phyloP scores from a whole-genome alignment of 768 basidiomycete genomes.

The Termitomyces sp. region DNA sequence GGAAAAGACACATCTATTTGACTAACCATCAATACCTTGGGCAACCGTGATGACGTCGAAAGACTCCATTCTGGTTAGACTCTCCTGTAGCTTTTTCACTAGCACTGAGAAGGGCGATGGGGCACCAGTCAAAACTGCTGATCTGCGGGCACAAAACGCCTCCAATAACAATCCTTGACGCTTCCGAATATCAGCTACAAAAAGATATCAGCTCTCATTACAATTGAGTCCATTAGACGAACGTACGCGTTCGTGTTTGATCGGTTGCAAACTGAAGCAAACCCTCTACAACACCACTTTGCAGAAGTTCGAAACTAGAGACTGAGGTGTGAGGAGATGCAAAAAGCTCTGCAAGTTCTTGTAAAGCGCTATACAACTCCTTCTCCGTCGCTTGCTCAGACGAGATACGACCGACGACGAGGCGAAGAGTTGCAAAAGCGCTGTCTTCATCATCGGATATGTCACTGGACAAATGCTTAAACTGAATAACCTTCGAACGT shows the following conservation, averaged over 20 bases:
- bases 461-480: slow-evolving; percentile 65
- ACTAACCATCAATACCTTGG: slow-evolving; percentile 73
- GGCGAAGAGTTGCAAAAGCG: slow-evolving; percentile 56
- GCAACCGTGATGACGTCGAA: slow-evolving; percentile 93
- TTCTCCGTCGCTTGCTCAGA: slow-evolving; percentile 52
- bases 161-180: slow-evolving; percentile 80
- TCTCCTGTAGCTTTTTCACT: slow-evolving; percentile 95
- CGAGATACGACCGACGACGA: slow-evolving; percentile 61
- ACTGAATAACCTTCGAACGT: slow-evolving; percentile 84
- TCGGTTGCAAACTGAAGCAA: slow-evolving; percentile 79
- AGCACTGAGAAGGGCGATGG: slow-evolving; percentile 68
- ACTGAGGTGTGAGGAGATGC: slow-evolving; percentile 69
- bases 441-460: slow-evolving; percentile 53
- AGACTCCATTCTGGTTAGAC: slow-evolving; percentile 88
- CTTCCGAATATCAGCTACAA: slow-evolving; percentile 51
- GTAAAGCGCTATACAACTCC: slow-evolving; percentile 53
- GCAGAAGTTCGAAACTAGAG: slow-evolving; percentile 92
- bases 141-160: slow-evolving; percentile 57
- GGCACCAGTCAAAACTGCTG: slow-evolving; percentile 32
- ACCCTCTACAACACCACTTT: slow-evolving; percentile 89
- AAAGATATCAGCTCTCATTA: slow-evolving; percentile 1
- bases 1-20: not conserved
- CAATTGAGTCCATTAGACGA: not conserved
- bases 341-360: slow-evolving; percentile 78
- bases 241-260: slow-evolving; percentile 46